A percentile compares a stretch with the other conserved stretches of the same genome.
These are phyloP conservation scores for Schizophyllum amplum DNA, from an alignment of 1,284 basidiomycete species.

Conservation along the genomic window DNA sequence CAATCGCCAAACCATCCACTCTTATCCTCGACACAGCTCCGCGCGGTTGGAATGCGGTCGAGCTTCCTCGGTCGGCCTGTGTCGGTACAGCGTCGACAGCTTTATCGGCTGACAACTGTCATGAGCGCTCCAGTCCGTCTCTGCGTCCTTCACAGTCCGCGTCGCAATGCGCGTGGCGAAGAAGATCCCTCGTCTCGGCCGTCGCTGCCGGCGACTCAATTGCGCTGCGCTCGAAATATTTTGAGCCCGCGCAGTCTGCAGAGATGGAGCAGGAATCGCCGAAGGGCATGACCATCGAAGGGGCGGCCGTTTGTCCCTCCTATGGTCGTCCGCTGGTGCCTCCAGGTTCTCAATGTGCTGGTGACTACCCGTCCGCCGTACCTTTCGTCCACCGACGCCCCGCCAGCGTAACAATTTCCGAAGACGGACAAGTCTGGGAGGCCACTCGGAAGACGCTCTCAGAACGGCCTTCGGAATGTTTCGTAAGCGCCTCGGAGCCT, in stretches of 20 bases:
- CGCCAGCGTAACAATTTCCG: too few relatives aligned
- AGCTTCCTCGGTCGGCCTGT: too few relatives aligned
- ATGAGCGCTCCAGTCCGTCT: conserved; percentile 14
- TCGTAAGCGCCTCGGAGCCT: not conserved
- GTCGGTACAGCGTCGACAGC: too few relatives aligned
- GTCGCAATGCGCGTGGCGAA: conserved; percentile 15
- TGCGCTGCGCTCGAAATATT: not conserved
- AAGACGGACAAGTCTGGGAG: too few relatives aligned
- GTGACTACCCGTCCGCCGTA: too few relatives aligned
- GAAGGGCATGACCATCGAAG: too few relatives aligned
- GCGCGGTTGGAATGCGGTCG: conserved; percentile 30
- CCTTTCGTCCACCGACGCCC: too few relatives aligned
- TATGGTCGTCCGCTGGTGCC: too few relatives aligned
- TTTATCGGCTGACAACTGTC: not conserved
- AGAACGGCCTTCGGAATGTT: not conserved
- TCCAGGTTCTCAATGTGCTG: too few relatives aligned
- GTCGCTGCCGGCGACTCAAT: not conserved
- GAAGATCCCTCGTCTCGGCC: not conserved
- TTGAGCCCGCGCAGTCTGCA: not conserved
- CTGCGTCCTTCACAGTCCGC: conserved; percentile 24
- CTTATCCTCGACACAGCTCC: conserved; percentile 17
- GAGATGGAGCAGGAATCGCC: too few relatives aligned
- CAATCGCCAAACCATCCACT: conserved; percentile 10
- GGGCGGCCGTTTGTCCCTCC: too few relatives aligned
- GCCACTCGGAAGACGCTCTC: too few relatives aligned